phyloP scores from a whole-genome alignment of 352 stramenopile genomes.

The Globisporangium orthogonon region DNA sequence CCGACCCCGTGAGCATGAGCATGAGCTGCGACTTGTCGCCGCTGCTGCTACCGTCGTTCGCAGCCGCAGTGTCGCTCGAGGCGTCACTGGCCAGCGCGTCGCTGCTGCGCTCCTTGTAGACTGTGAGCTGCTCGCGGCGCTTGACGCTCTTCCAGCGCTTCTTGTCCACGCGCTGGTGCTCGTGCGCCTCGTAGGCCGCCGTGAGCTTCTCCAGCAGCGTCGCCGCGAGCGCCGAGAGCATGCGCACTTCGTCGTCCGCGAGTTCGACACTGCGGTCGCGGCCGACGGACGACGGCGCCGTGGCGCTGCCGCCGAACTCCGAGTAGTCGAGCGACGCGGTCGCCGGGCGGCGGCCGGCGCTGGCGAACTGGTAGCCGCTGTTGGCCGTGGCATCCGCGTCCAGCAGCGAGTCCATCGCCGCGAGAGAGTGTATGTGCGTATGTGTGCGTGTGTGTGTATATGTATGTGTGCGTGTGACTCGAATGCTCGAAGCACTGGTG shows the following conservation, averaged over 20 bases:
- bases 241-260: slow-evolving; percentile 44
- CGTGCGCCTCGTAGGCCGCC: slow-evolving; percentile 27
- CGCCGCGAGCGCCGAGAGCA: slow-evolving; percentile 30
- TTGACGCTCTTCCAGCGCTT: slow-evolving; percentile 64
- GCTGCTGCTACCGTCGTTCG: neutral
- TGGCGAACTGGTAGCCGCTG: slow-evolving; percentile 4
- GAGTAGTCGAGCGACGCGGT: slow-evolving; percentile 2
- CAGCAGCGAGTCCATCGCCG: slow-evolving; percentile 10
- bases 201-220: slow-evolving; percentile 35
- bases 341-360: neutral
- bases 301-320: slow-evolving; percentile 4
- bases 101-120: slow-evolving; percentile 36
- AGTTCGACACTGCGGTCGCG: slow-evolving; percentile 17
- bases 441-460: too few species aligned
- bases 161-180: slow-evolving; percentile 20
- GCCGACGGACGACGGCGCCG: slow-evolving; percentile 6
- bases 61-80: too few species aligned
- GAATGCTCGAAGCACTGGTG: too few species aligned
- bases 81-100: neutral
- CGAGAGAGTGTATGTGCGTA: too few species aligned
- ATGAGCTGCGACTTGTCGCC: slow-evolving; percentile 25
- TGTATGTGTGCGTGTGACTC: too few species aligned
- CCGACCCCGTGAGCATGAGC: slow-evolving; percentile 35
- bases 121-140: slow-evolving; percentile 47
- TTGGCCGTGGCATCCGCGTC: neutral